These are phyloP conservation scores for Quillaja saponaria DNA, from an alignment of 306 rosid genomes.

Conservation along the genomic window DNA sequence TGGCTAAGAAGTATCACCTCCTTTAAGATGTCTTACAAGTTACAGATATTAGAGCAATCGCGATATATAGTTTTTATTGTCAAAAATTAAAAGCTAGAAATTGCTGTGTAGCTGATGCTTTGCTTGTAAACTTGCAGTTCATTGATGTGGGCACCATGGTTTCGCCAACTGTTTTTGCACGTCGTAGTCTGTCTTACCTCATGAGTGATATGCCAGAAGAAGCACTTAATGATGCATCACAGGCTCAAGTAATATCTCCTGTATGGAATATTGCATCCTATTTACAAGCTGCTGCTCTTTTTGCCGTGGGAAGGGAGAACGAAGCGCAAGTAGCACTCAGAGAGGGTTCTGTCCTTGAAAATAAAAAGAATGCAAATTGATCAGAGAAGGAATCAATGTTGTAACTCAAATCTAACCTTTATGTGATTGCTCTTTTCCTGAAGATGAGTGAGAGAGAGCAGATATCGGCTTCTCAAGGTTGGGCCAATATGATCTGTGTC, in stretches of 20 bases:
- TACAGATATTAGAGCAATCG: constrained; percentile 14
- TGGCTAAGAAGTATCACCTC: no score
- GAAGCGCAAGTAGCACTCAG: constrained; percentile 82
- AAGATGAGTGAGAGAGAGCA: constrained; percentile 38
- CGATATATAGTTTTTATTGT: no score
- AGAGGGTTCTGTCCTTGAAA: constrained; percentile 74
- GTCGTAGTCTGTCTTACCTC: constrained; percentile 82
- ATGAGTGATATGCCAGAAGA: constrained; percentile 71
- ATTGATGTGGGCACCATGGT: constrained; percentile 83
- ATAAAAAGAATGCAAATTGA: constrained; percentile 49
- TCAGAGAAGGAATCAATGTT: no score
- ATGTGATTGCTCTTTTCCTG: no score
- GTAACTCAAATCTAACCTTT: constrained; percentile 19
- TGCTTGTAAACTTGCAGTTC: constrained; percentile 57
- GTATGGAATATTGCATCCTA: constrained; percentile 82
- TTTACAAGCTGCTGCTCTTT: constrained; percentile 73
- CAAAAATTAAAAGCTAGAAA: no score
- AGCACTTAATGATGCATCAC: constrained; percentile 79
- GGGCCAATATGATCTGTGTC: constrained; percentile 35
- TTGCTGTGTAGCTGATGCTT: constrained; percentile 37
- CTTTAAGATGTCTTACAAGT: not conserved
- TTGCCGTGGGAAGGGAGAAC: constrained; percentile 51
- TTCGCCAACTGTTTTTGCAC: constrained; percentile 89
- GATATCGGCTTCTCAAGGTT: constrained; percentile 44
- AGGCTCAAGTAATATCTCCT: constrained; percentile 78